These are phyloP conservation scores for Kurtzmaniella quercitrusa DNA, from an alignment of 1,139 yeast species.

Conservation along the genomic window DNA sequence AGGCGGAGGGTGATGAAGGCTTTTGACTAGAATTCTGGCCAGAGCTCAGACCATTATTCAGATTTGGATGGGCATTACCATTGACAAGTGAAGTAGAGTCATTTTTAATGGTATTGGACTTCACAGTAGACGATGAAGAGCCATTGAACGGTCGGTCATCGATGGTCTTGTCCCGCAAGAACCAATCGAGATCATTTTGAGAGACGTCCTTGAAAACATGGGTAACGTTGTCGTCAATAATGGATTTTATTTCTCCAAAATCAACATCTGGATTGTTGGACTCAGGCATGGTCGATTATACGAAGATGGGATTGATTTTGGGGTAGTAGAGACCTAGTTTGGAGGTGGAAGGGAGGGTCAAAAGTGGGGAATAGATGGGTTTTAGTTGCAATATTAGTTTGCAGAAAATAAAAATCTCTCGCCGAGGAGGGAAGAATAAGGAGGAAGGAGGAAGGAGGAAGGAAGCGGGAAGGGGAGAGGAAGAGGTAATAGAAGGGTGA, in stretches of 20 bases:
- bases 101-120: background rate
- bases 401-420: too few species aligned
- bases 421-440: too few species aligned
- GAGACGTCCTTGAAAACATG: constrained; percentile 24
- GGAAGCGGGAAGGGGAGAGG: too few species aligned
- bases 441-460: too few species aligned
- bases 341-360: background rate
- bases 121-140: background rate
- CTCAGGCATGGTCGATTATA: constrained; percentile 3
- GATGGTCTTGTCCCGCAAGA: constrained; percentile 32
- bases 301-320: background rate
- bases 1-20: too few species aligned
- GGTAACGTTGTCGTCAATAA: constrained; percentile 17
- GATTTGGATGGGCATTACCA: too few species aligned
- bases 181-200: constrained; percentile 46
- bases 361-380: background rate
- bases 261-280: constrained; percentile 7
- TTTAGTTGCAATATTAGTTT: background rate
- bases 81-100: background rate
- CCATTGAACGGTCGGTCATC: constrained; percentile 2
- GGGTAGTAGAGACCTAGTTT: background rate
- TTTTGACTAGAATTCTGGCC: too few species aligned
- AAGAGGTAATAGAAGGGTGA: too few species aligned
- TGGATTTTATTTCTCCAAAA: constrained; percentile 15
- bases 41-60: too few species aligned